These are phyloP conservation scores for Aspergillus pseudonomiae DNA, from an alignment of 2,329 filamentous ascomycete species.

Conservation along the genomic window DNA sequence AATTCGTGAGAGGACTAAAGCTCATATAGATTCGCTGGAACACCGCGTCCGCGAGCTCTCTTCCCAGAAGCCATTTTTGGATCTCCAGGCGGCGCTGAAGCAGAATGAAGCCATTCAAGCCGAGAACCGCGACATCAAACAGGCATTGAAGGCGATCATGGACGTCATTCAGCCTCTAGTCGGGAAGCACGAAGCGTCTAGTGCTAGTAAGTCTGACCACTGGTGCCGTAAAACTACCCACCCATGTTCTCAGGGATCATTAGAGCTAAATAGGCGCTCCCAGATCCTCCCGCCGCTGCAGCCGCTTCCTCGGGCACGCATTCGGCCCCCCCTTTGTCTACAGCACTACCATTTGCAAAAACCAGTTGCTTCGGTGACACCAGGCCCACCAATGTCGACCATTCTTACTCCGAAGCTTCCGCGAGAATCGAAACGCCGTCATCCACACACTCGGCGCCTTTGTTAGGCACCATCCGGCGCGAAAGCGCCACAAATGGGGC, in stretches of 20 bases:
- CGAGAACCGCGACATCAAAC: constrained; percentile 78
- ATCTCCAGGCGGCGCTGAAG: constrained; percentile 73
- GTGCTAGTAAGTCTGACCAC: not conserved
- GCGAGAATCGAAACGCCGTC: constrained; percentile 33
- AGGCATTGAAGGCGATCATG: constrained; percentile 67
- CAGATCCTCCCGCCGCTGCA: constrained; percentile 15
- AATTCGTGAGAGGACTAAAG: constrained; percentile 79
- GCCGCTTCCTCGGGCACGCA: constrained; percentile 21
- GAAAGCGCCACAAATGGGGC: constrained; percentile 25
- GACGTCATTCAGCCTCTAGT: constrained; percentile 53
- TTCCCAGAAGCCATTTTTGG: constrained; percentile 78
- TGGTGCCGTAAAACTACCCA: not conserved
- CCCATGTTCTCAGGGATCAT: not conserved
- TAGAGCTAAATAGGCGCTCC: not conserved
- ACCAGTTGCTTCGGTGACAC: constrained; percentile 21
- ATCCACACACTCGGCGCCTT: constrained; percentile 32
- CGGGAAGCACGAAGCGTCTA: constrained; percentile 43
- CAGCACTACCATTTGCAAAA: constrained; percentile 32
- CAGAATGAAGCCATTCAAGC: constrained; percentile 77
- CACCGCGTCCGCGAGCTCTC: constrained; percentile 74
- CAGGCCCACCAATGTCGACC: constrained; percentile 19
- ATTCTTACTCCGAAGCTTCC: constrained; percentile 32
- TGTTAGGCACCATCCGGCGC: constrained; percentile 26
- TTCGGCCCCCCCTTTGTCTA: constrained; percentile 21
- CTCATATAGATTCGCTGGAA: constrained; percentile 76